A percentile compares a stretch with the other conserved stretches of the same genome.
phyloP scores from a whole-genome alignment of 1,284 basidiomycete genomes.

The Neotropicomus parvogracilis region DNA sequence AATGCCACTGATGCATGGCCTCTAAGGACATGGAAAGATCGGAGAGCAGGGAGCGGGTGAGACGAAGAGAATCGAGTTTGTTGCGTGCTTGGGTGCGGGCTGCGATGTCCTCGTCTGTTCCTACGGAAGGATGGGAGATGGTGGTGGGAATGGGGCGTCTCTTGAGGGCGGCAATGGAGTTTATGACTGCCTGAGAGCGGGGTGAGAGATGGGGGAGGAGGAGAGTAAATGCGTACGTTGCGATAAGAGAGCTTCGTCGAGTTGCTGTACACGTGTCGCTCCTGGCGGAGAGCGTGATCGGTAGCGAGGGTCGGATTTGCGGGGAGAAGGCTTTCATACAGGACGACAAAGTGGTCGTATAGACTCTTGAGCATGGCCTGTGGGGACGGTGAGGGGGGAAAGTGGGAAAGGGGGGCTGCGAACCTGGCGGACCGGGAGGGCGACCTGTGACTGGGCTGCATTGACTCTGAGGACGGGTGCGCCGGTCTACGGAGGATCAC shows the following conservation, averaged over 20 bases:
- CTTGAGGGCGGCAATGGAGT: conserved; percentile 69
- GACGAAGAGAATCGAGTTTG: conserved; percentile 51
- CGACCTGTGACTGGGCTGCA: conserved; percentile 60
- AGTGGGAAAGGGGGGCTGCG: conserved; percentile 12
- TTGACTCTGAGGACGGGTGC: conserved; percentile 64
- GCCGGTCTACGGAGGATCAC: no score
- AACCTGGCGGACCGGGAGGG: conserved; percentile 70
- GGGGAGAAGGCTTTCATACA: conserved; percentile 55
- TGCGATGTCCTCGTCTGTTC: conserved; percentile 69
- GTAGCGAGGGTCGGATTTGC: conserved; percentile 56
- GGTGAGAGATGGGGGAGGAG: conserved; percentile 6
- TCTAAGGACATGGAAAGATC: conserved; percentile 57
- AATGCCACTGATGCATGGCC: conserved; percentile 66
- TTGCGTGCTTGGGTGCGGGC: conserved; percentile 59
- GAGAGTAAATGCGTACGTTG: conserved; percentile 47
- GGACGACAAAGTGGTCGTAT: conserved; percentile 63
- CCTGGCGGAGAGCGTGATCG: conserved; percentile 74
- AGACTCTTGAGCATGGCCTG: conserved; percentile 71
- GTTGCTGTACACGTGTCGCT: conserved; percentile 69
- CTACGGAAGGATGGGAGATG: conserved; percentile 69
- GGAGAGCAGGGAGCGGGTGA: conserved; percentile 55
- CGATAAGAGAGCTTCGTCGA: conserved; percentile 76
- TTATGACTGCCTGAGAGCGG: conserved; percentile 61
- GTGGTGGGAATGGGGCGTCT: conserved; percentile 62
- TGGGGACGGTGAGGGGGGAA: conserved; percentile 6